These are phyloP conservation scores for Populus ilicifolia DNA, from an alignment of 345 rosid genomes.

Conservation along the genomic window DNA sequence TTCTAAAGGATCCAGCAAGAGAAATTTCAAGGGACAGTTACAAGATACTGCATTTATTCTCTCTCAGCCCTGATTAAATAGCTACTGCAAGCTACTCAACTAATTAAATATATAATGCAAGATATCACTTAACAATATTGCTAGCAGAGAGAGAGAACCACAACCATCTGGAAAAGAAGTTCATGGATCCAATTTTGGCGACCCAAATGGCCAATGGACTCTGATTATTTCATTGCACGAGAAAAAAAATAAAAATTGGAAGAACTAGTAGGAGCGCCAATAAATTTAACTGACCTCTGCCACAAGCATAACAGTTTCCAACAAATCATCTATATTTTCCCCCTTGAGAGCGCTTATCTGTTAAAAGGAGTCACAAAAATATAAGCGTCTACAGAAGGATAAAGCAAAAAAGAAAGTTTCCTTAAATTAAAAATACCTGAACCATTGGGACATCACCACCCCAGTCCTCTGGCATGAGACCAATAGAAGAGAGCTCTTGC, in stretches of 20 bases:
- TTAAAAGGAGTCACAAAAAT: conserved; percentile 23
- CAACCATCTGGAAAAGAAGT: neutral
- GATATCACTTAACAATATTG: neutral
- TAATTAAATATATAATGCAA: neutral
- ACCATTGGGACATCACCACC: conserved; percentile 97
- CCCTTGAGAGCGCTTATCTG: conserved; percentile 99
- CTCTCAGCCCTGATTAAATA: neutral
- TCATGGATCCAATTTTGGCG: neutral
- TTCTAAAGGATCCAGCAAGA: neutral
- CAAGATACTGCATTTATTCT: neutral
- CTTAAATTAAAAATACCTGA: conserved; percentile 51
- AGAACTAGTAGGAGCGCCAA: neutral
- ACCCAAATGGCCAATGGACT: neutral
- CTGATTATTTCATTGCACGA: conserved; percentile 3
- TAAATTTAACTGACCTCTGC: conserved; percentile 70
- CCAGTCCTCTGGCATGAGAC: conserved; percentile 99
- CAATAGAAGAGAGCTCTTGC: conserved; percentile 96
- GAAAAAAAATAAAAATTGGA: conserved; percentile 2
- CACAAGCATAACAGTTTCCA: conserved; percentile 97
- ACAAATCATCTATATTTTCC: conserved; percentile 67
- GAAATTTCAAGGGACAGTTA: neutral
- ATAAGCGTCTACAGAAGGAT: conserved; percentile 21
- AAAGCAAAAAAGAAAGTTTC: conserved; percentile 20
- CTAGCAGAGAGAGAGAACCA: neutral
- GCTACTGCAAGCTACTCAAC: neutral